These are phyloP conservation scores for Saccharomyces mikatae DNA, from an alignment of 805 yeast genomes.

Conservation along the genomic window DNA sequence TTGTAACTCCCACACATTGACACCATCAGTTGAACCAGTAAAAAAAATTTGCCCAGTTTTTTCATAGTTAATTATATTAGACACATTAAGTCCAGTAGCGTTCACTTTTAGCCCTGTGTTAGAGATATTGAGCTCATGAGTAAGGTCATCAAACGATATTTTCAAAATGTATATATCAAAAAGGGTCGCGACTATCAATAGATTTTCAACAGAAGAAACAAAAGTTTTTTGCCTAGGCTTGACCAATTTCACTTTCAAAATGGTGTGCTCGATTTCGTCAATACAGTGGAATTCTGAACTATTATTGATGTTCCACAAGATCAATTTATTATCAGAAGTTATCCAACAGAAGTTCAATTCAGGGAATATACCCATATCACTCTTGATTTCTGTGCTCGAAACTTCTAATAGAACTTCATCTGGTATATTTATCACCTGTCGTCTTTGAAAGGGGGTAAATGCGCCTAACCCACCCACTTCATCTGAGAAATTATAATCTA, in stretches of 20 bases:
- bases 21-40: slow-evolving; percentile 65
- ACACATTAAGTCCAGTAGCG: slow-evolving; percentile 64
- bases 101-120: slow-evolving; percentile 76
- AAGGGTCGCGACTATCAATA: slow-evolving; percentile 71
- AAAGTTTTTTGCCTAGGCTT: slow-evolving; percentile 73
- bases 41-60: slow-evolving; percentile 71
- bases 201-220: slow-evolving; percentile 60
- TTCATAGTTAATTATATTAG: slow-evolving; percentile 47
- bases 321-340: slow-evolving; percentile 64
- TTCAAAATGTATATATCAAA: slow-evolving; percentile 67
- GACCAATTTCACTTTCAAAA: slow-evolving; percentile 63
- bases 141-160: slow-evolving; percentile 40
- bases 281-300: slow-evolving; percentile 66
- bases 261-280: slow-evolving; percentile 69
- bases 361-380: slow-evolving; percentile 73
- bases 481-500: slow-evolving; percentile 57
- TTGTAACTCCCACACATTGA: slow-evolving; percentile 73
- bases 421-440: slow-evolving; percentile 60
- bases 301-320: slow-evolving; percentile 69
- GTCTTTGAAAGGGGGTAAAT: slow-evolving; percentile 63
- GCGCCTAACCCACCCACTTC: slow-evolving; percentile 34
- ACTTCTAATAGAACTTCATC: slow-evolving; percentile 67
- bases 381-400: slow-evolving; percentile 51
- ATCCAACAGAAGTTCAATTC: slow-evolving; percentile 78
- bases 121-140: slow-evolving; percentile 53